Conservation (phyloP, 331 rosid species). For the Malus hybrid region DNA sequence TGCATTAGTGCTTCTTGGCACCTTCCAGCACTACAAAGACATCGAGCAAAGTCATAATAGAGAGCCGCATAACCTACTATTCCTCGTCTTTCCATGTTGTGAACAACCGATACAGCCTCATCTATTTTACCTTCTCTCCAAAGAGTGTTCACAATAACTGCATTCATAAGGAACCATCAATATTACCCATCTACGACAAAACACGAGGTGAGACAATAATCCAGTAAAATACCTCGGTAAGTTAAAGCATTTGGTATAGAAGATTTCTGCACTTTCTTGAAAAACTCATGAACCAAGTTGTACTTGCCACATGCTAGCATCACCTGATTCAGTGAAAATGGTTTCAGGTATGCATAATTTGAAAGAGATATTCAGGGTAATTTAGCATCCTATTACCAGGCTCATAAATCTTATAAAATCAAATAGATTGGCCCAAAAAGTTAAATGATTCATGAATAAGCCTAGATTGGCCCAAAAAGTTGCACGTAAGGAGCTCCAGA, state of each 20-base stretch:
- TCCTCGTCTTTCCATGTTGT: conserved; percentile 83
- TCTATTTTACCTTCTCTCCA: conserved; percentile 84
- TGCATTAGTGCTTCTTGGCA: conserved; percentile 76
- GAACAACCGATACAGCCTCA: conserved; percentile 60
- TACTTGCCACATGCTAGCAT: conserved; percentile 88
- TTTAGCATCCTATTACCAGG: neutral
- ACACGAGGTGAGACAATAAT: neutral
- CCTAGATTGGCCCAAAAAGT: neutral
- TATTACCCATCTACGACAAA: conserved; percentile 5
- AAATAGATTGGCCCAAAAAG: neutral
- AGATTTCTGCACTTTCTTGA: conserved; percentile 73
- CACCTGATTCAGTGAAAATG: conserved; percentile 54
- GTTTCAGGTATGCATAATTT: neutral
- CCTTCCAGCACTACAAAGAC: conserved; percentile 90
- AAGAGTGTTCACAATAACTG: conserved; percentile 81
- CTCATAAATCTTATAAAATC: neutral
- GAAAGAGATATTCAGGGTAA: conserved; percentile 4
- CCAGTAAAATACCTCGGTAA: conserved; percentile 65
- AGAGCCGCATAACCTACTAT: conserved; percentile 93
- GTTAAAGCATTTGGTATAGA: conserved; percentile 76
- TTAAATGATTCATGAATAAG: neutral
- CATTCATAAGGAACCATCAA: conserved; percentile 27
- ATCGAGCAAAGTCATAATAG: conserved; percentile 92
- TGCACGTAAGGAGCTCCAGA: neutral
- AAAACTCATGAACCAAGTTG: conserved; percentile 90